Base-by-base conservation (phyloP, 768 basidiomycete species). In the Russula abietina region DNA sequence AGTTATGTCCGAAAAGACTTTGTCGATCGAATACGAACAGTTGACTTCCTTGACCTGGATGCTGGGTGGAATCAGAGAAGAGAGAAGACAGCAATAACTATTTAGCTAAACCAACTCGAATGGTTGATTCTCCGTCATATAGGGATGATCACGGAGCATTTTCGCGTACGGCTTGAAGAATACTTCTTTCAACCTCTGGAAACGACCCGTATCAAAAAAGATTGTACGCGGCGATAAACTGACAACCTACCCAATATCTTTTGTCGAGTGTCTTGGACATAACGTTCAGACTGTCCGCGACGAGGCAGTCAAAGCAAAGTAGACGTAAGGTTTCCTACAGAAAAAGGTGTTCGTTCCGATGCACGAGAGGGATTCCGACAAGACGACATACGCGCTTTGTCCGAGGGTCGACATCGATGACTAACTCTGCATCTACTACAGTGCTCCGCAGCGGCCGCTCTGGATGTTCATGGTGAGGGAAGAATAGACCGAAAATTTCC, bases 231-330 rank as follows among this genome's bases (percentile, higher is more conserved):
- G 51, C 39, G 32, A 22, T 30, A 28, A 28, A 24, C 56, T 11
- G 8, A 53, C 1, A 26, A 79, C 87, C 59, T 71, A 98, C 96
- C 57, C 93, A 90, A 72, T 95, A 98, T 64, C 97, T 86, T 69
- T 88, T 93, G 68, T 90, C 83, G 46, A 98, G 78, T 1, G 91
- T 76, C 64, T 85, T 83, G 10, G 79, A 75, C 93, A 98, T 97
- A 66, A 98, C 83, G 67, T 93, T 94, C 71, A 89, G 83, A 50
- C 85, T 83, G 71, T 94, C 83, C 17, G 89, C 84, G 6, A 96
- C 92, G 22, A 98, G 80, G 70, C 93, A 93, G 72, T 99, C 97
- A 69, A 99, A 99, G 0, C 88, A 89, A 62, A 98, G 81, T 59
- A 89, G 86, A 4, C 94, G 84, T 54, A 91, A 69, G 0, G 83